Percentiles rank a stretch among this genome's conserved stretches.
Conservation (phyloP, 768 basidiomycete species). For the Cyclocybe cylindracea region DNA sequence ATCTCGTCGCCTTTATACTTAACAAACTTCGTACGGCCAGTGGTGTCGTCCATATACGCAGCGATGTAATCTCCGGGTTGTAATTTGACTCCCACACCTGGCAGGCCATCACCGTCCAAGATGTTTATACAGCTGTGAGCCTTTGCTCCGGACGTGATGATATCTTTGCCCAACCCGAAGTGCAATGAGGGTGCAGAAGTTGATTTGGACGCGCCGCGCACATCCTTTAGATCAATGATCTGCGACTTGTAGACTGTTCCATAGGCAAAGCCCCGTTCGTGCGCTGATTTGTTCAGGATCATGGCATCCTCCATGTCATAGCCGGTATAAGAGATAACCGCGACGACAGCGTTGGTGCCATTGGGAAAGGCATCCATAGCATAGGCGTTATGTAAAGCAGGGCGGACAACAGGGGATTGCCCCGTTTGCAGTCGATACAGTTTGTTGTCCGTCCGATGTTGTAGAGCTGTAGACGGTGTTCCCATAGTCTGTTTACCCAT, state of each 20-base stretch:
- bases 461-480: slow-evolving; percentile 89
- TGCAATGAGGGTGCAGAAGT: slow-evolving; percentile 70
- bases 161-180: slow-evolving; percentile 85
- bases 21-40: slow-evolving; percentile 77
- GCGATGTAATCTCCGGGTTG: slow-evolving; percentile 78
- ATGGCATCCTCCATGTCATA: slow-evolving; percentile 99
- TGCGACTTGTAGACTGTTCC: slow-evolving; percentile 96
- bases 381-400: slow-evolving; percentile 87
- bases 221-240: slow-evolving; percentile 85
- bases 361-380: slow-evolving; percentile 99
- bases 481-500: slow-evolving; percentile 99
- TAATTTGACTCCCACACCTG: slow-evolving; percentile 70
- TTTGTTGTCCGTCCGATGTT: slow-evolving; percentile 97
- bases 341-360: slow-evolving; percentile 96
- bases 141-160: slow-evolving; percentile 50
- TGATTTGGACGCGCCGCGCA: slow-evolving; percentile 64
- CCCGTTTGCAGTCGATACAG: slow-evolving; percentile 94
- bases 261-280: slow-evolving; percentile 96
- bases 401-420: slow-evolving; percentile 94
- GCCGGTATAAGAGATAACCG: slow-evolving; percentile 99
- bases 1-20: slow-evolving; percentile 98
- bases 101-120: slow-evolving; percentile 84
- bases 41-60: slow-evolving; percentile 86
- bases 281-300: slow-evolving; percentile 98
- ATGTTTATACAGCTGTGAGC: slow-evolving; percentile 44